Base-by-base conservation (phyloP, 495 filamentous ascomycete species). In the Penicillium maclennaniae region DNA sequence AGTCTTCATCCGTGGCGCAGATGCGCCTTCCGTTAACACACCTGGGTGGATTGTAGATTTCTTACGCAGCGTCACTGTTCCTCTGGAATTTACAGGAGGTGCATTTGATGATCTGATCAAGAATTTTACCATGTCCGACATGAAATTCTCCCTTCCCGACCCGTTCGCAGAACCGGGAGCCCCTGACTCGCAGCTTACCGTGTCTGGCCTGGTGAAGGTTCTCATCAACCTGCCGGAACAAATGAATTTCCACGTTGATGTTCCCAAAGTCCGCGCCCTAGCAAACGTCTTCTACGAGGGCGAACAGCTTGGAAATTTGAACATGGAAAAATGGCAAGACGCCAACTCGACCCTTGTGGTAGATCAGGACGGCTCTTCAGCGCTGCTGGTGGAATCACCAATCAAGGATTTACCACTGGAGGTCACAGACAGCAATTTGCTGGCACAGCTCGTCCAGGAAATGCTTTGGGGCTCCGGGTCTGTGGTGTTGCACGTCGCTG, bases 1-100 rank as follows among this genome's bases (percentile, higher is more conserved):
- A 0, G 76, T 97, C 7, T 92, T 87, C 64, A 83, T 97, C 34
- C 87, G 82, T 36, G 92, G 92, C 26, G 85, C 87, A 21, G 78
- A 83, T 45, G 68, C 82, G 26, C 83, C 88, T n/a, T 76, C 70
- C 21, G 60, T 72, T 14, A 76, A 80, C 16, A 87, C 87, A 0
- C 92, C 93, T 2, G 71, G 71, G 23, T 98, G 93, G 93, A 73
- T 97, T 44, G 78, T 79, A 0, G 83, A 91, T 46, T 75, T 98
- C 17, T 74, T 97, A 17, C 84, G 82, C 43, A 90, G 85, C 61
- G 79, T 97, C 58, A 91, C 87, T 5, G 77, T 98, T 7, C 92
- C 92, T 3, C 73, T 96, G 36, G 83, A 88, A 7, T 88, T 97
- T 44, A 87, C 89, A 0, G 91, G 90, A 16, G 81, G 85, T 49